Base-by-base conservation (phyloP, 2,329 filamentous ascomycete genomes). In the Arthrinium puccinioides region DNA sequence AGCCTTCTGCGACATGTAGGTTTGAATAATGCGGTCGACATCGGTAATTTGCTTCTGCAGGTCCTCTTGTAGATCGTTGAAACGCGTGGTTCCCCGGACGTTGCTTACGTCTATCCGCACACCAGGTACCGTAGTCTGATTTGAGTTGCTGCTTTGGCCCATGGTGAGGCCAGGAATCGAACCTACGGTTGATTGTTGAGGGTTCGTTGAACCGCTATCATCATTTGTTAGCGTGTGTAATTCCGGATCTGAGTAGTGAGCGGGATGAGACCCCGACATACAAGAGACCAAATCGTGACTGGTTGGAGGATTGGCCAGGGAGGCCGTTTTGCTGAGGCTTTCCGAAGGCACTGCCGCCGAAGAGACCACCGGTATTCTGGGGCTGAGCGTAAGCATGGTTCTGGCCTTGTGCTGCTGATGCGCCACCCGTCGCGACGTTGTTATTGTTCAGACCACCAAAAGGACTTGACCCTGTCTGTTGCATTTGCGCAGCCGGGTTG, bases 1-100 rank as follows among this genome's bases (percentile, higher is more conserved):
- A 48, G 84, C 78, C 54, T 86, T 82, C 59, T 83, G 82, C 41
- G 74, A 72, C 52, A 94, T 88, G 55, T 92, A 87, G 37, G 74
- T 72, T 50, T 87, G 77, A 49, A 98, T 90, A 46, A 82, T 78
- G 40, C 76, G 75, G 60, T 98, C 90, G 45, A 94, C 78, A 9
- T 71, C 64, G 44, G 86, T 78, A 44, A 98, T 84, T 47, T 87
- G 67, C 44, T 79, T 76, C 54, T 94, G 87, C 13, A 95, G 69
- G 21, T 86, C 79, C 47, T 90, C 84, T 42, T 85, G 79, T 20
- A 95, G 80, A 59, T 95, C 90, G 55, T 88, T 87, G 67, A 92
- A 96, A 44, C 92, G 86, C 4, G 88, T 95, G 1, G 89, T 94
- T 13, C 84, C 83, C 36, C 87, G 79, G 42, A 97, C 69, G 54